phyloP scores from a whole-genome alignment of 768 basidiomycete genomes.

The Mycena belliarum region DNA sequence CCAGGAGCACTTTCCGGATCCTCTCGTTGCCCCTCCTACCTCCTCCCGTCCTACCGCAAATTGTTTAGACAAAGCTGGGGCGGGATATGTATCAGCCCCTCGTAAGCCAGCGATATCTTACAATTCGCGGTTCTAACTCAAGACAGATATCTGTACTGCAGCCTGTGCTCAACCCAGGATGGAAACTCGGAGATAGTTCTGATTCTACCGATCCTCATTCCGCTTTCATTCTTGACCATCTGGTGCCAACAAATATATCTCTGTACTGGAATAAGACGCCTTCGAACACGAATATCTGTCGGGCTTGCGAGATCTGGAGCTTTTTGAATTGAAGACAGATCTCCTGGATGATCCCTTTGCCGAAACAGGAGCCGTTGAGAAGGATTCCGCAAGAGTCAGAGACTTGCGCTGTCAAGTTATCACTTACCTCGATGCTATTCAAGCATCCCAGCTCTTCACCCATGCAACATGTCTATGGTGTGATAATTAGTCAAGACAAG shows the following conservation, averaged over 20 bases:
- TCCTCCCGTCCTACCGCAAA: no score
- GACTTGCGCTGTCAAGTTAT: conserved; percentile 17
- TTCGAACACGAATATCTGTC: conserved; percentile 9
- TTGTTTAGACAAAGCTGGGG: no score
- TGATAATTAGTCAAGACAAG: conserved; percentile 3
- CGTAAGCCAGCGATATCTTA: no score
- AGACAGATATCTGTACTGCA: no score
- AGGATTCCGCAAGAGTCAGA: background rate
- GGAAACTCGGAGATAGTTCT: conserved; percentile 8
- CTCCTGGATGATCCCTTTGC: conserved; percentile 6
- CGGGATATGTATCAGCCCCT: no score
- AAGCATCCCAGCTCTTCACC: conserved; percentile 15
- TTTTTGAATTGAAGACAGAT: conserved; percentile 17
- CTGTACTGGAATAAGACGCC: conserved; percentile 8
- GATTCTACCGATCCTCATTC: conserved; percentile 2
- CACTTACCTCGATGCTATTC: conserved; percentile 17
- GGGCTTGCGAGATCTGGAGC: conserved; percentile 10
- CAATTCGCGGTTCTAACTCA: no score
- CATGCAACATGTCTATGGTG: conserved; percentile 15
- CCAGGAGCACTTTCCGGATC: no score
- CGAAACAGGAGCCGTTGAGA: background rate
- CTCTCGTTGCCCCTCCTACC: no score
- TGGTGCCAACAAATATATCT: conserved; percentile 15
- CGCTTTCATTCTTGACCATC: background rate
- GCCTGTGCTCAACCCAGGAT: background rate